phyloP scores from a whole-genome alignment of 306 rosid species.

The Urtica urens region DNA sequence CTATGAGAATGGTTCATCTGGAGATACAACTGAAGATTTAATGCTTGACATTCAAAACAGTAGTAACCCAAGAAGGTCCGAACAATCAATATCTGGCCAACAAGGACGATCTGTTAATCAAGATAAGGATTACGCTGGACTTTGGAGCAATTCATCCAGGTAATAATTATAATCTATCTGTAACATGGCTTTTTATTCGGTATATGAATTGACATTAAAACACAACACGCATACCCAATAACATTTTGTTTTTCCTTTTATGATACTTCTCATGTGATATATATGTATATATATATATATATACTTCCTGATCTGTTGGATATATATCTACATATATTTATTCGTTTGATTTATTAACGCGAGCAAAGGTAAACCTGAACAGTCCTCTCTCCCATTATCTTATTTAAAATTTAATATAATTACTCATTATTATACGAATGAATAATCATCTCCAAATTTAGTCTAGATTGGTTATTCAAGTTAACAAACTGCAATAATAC shows the following conservation, averaged over 20 bases:
- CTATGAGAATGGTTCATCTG: constrained; percentile 79
- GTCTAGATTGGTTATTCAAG: too few relatives aligned
- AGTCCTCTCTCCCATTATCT: too few relatives aligned
- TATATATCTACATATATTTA: too few relatives aligned
- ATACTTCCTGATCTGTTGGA: too few relatives aligned
- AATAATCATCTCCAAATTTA: too few relatives aligned
- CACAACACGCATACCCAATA: not conserved
- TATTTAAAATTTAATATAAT: too few relatives aligned
- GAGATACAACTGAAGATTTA: constrained; percentile 73
- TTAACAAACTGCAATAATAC: too few relatives aligned
- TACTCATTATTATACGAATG: too few relatives aligned
- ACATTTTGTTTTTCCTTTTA: not conserved
- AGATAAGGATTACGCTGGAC: constrained; percentile 46
- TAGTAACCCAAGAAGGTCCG: constrained; percentile 25
- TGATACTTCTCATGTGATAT: not conserved
- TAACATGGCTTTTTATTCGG: not conserved
- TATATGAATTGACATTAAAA: not conserved
- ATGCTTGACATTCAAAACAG: constrained; percentile 57
- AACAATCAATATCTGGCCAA: constrained; percentile 29
- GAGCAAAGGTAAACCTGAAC: too few relatives aligned
- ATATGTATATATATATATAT: not conserved
- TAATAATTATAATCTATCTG: constrained; percentile 8
- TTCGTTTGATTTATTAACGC: too few relatives aligned
- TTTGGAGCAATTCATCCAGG: constrained; percentile 95
- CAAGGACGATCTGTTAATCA: constrained; percentile 38